Base-by-base conservation (phyloP, 352 stramenopile genomes). In the Elongisporangium anandrum region DNA sequence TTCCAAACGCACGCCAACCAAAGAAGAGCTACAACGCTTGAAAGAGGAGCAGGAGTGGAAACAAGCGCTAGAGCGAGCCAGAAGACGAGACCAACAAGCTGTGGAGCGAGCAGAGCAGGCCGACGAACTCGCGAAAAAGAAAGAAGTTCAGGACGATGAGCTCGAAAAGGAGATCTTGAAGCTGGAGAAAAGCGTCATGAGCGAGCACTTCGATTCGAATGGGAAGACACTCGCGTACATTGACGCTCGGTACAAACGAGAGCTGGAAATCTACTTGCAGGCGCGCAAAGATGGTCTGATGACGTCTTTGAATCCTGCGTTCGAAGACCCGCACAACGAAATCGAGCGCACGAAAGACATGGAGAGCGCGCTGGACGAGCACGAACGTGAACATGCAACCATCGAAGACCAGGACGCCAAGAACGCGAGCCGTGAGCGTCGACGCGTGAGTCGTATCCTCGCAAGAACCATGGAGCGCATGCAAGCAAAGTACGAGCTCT, bases 11-110 rank as follows among this genome's bases (percentile, higher is more conserved):
- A 16, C 57, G 65, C n/a, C 70, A 57, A 73, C 65, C 4, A 77
- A 65, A 17, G 75, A 82, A 20, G 74, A 85, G 52, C 56, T 88
- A 16, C 64, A 72, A 20, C 73, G 68, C 2, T 72, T 67, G n/a
- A 67, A 70, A 13, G 84, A 91, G 56, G 79, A 89, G 15, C 68
- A 77, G 52, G 81, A 88, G 52, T 93, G 84, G 84, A 84, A 77
- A 39, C 59, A 76, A 19, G 69, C 79, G 23, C 63, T 92, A 16
- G 63, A 84, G 60, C 73, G 83, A 16, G 67, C 71, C 13, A 61
- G 77, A 0, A 58, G 72, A 29, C 76, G 69, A 10, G 80, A 90
- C 3, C 56, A 75, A 17, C 54, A 70, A 0, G 29, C 70, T 10
- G 63, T 69, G 47, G 68, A 73, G 41, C 34, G 68, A 17, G 50